A percentile compares a stretch with the other conserved stretches of the same genome.
phyloP scores from a whole-genome alignment of 1,284 basidiomycete genomes.

The Taiwanofungus camphoratus region DNA sequence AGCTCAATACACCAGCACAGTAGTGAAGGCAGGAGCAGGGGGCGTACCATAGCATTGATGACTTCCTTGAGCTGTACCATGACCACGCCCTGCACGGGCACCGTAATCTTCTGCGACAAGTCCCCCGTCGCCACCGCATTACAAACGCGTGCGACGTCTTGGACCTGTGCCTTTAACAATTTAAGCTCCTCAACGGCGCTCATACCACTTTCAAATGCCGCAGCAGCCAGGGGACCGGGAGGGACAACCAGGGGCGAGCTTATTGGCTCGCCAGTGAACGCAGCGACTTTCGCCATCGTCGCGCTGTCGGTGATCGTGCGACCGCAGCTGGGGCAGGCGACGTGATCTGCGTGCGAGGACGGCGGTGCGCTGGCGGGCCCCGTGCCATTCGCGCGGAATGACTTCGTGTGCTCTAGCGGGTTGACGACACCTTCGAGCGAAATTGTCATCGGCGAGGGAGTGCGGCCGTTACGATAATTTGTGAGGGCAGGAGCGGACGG shows the following conservation, averaged over 20 bases:
- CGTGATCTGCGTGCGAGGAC: conserved; percentile 34
- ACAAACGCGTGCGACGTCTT: conserved; percentile 89
- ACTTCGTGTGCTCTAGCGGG: conserved; percentile 27
- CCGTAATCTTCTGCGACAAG: conserved; percentile 93
- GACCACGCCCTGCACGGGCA: conserved; percentile 91
- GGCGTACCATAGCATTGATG: conserved; percentile 89
- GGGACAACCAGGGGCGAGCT: conserved; percentile 46
- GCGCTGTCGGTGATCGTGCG: conserved; percentile 35
- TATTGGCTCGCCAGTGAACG: conserved; percentile 28
- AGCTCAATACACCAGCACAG: conserved; percentile 3
- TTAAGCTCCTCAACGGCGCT: conserved; percentile 75
- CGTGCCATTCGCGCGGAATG: conserved; percentile 15
- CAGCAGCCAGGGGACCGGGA: conserved; percentile 51
- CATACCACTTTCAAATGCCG: conserved; percentile 57
- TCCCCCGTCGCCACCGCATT: conserved; percentile 95
- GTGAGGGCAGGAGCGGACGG: conserved; percentile 10
- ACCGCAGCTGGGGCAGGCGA: conserved; percentile 46
- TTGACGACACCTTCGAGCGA: conserved; percentile 39
- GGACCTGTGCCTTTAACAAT: conserved; percentile 83
- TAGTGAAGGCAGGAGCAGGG: conserved; percentile 10
- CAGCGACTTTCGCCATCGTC: conserved; percentile 29
- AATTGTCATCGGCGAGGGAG: conserved; percentile 31
- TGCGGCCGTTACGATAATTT: conserved; percentile 16
- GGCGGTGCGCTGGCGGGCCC: conserved; percentile 37
- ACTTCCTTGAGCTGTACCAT: conserved; percentile 99